Percentiles rank a stretch among this genome's conserved stretches.
Conservation (phyloP, 768 basidiomycete species). For the Suillus subalutaceus region DNA sequence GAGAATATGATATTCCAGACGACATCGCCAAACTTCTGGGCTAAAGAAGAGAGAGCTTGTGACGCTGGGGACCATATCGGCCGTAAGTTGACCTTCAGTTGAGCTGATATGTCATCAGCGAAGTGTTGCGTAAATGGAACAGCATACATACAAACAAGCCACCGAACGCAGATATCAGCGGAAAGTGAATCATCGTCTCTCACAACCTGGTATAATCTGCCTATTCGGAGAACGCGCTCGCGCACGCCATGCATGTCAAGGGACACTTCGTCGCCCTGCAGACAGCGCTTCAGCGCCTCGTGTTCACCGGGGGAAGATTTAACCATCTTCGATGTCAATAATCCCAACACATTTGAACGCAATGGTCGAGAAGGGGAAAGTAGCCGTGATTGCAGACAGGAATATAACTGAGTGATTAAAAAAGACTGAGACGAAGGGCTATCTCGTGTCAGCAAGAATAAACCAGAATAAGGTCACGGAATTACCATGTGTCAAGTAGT, state of each 20-base stretch:
- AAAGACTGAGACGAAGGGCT: constrained; percentile 29
- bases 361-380: constrained; percentile 73
- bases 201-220: constrained; percentile 66
- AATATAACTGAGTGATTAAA: constrained; percentile 54
- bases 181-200: constrained; percentile 51
- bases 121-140: background rate
- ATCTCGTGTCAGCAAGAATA: constrained; percentile 7
- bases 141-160: constrained; percentile 65
- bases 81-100: constrained; percentile 90
- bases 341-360: constrained; percentile 64
- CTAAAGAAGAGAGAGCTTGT: constrained; percentile 57
- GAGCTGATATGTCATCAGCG: constrained; percentile 48
- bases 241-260: constrained; percentile 80
- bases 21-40: constrained; percentile 61
- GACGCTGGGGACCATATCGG: constrained; percentile 88
- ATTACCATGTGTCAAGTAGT: constrained; percentile 50
- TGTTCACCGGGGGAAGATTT: constrained; percentile 43
- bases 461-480: background rate
- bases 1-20: constrained; percentile 75
- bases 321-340: constrained; percentile 60
- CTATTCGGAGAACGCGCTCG: constrained; percentile 81
- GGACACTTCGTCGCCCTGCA: constrained; percentile 81
- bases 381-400: constrained; percentile 53
- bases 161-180: constrained; percentile 67
- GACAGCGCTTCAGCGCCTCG: constrained; percentile 64